Conservation (phyloP, 2,329 filamentous ascomycete species). For the Beauveria sp. region DNA sequence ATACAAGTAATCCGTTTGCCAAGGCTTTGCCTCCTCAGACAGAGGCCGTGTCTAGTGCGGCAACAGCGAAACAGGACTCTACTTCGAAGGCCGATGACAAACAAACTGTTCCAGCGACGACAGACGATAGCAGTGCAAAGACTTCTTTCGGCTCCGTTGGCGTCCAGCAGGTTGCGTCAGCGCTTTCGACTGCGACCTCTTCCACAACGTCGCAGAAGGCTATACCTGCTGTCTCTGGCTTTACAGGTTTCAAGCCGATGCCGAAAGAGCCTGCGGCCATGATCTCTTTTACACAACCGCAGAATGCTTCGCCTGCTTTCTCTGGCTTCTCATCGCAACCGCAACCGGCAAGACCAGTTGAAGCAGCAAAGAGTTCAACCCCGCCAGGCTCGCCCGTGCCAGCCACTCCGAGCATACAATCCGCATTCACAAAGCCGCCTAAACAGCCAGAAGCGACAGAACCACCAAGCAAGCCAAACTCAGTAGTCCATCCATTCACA, state of each 20-base stretch:
- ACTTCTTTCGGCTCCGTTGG: neutral
- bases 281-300: neutral
- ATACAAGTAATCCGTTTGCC: neutral
- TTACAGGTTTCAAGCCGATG: neutral
- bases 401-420: slow-evolving; percentile 8
- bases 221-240: neutral
- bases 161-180: neutral
- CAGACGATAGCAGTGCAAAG: neutral
- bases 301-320: neutral
- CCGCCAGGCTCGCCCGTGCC: slow-evolving; percentile 11
- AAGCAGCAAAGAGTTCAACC: neutral
- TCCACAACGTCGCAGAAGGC: neutral
- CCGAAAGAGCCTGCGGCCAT: neutral
- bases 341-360: neutral
- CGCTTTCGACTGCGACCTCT: neutral
- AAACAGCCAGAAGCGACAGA: neutral
- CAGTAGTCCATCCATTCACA: neutral
- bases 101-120: neutral
- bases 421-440: neutral
- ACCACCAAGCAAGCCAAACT: neutral
- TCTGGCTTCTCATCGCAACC: neutral
- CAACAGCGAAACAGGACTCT: neutral
- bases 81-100: neutral
- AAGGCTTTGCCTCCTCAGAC: neutral
- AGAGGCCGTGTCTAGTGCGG: neutral